A percentile compares a stretch with the other conserved stretches of the same genome.
Conservation (phyloP, 2,329 filamentous ascomycete genomes). For the Nemania sp. region DNA sequence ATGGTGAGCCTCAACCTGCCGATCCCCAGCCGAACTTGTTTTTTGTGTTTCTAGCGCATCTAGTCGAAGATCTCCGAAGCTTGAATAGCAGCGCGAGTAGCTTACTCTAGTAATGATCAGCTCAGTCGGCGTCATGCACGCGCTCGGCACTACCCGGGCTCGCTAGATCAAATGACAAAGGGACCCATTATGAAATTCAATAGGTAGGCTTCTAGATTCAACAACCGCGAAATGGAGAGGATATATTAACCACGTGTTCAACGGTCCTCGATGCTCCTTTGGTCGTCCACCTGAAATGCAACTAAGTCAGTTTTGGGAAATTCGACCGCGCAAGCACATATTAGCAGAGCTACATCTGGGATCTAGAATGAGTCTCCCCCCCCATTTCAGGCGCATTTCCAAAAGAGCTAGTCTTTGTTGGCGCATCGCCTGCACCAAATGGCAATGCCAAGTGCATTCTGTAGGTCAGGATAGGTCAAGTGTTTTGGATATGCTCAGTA, state of each 20-base stretch:
- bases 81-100: too few relatives aligned
- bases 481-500: background rate
- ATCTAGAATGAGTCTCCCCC: constrained; percentile 16
- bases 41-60: too few relatives aligned
- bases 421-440: constrained; percentile 5
- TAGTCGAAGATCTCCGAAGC: too few relatives aligned
- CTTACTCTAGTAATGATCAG: constrained; percentile 16
- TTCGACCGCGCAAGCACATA: background rate
- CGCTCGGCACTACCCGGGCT: background rate
- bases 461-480: background rate
- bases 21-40: too few relatives aligned
- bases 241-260: constrained; percentile 15
- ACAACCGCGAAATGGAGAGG: background rate
- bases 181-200: background rate
- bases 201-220: background rate
- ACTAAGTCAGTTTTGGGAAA: constrained; percentile 4
- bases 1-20: constrained; percentile 5
- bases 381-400: background rate
- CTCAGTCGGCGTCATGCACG: background rate
- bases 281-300: constrained; percentile 1
- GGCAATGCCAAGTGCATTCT: too few relatives aligned
- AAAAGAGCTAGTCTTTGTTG: constrained; percentile 15
- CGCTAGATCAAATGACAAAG: background rate
- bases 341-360: constrained; percentile 18
- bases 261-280: background rate